Base-by-base conservation (phyloP, 441 rosid genomes). In the Sinapis alba region DNA sequence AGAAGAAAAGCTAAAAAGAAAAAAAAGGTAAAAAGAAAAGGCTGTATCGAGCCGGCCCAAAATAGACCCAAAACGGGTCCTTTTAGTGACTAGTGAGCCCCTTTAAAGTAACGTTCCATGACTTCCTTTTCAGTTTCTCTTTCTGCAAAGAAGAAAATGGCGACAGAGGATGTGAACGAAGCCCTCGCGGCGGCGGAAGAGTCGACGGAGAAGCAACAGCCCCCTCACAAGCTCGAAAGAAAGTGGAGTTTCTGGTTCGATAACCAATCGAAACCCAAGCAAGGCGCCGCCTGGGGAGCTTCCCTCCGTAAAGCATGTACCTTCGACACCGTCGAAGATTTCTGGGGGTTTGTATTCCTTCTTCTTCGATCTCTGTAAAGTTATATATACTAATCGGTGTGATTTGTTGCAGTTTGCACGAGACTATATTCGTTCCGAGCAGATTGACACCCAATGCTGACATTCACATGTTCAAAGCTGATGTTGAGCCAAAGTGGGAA, bases 191-290 rank as follows among this genome's bases (percentile, higher is more conserved):
- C 66, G 53, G 78, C 38, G 68, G 71, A 53, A 62, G 80, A 73
- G 43, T 66, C 70, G 1, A 38, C 67, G 2, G 75, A 71, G 43
- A 83, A 77, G 32, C 86, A 80, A 65, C 83, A 50, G 56, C 21
- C 10, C 7, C 23, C 83, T 12, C 91, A 92, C 78, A 87, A 87
- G 81, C 82, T 94, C 21, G 94, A 94, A 62, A 86, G 94, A 45
- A 89, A 87, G 76, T 94, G 98, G 98, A 75, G 95, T 5, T 90
- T 94, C 73, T 94, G 98, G 98, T 89, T 81, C 76, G 96, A 92
- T 70, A 88, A 88, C 75, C 93, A 86, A 78, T 90, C 93, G 21
- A 94, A 90, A 71, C 80, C 87, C 41, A 88, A 89, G 62, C 90
- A 85, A 65, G 98, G 98, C 80, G 86, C 87, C 58, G 93, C 85